These are phyloP conservation scores for Trichoderma guizhouense DNA, from an alignment of 2,329 filamentous ascomycete genomes.

Conservation along the genomic window DNA sequence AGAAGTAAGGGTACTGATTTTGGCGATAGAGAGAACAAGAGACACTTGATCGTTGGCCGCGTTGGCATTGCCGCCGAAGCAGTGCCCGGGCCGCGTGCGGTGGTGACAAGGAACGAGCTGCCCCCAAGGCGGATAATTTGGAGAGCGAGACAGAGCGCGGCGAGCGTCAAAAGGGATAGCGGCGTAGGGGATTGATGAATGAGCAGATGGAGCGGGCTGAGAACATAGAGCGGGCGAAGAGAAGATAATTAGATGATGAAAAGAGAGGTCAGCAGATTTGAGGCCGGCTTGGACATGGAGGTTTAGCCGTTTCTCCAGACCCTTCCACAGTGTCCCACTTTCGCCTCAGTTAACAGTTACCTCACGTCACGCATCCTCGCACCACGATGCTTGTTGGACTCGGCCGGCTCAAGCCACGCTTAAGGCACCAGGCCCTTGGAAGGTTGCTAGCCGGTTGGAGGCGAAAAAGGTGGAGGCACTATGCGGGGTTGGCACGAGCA, in stretches of 20 bases:
- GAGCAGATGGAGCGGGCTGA: neutral
- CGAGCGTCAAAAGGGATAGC: neutral
- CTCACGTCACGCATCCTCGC: constrained; percentile 9
- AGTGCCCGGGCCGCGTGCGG: neutral
- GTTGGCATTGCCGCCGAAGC: neutral
- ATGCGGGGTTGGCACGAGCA: constrained; percentile 15
- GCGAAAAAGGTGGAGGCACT: constrained; percentile 3
- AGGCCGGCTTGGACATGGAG: constrained; percentile 5
- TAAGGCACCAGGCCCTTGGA: constrained; percentile 12
- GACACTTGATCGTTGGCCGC: neutral
- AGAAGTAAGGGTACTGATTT: neutral
- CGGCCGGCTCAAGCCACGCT: constrained; percentile 5
- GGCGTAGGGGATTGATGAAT: neutral
- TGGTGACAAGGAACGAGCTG: neutral
- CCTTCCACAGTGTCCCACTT: constrained; percentile 16
- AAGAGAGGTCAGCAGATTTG: constrained; percentile 13
- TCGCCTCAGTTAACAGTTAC: constrained; percentile 6
- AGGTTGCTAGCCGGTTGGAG: constrained; percentile 7
- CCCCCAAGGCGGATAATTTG: neutral
- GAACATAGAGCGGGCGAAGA: neutral
- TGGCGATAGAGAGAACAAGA: constrained; percentile 22
- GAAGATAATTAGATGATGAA: neutral
- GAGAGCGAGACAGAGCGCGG: neutral
- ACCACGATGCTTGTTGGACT: constrained; percentile 12
- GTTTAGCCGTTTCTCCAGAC: constrained; percentile 3